Base-by-base conservation (phyloP, 305 asterid genomes). In the Salvia sclarea region DNA sequence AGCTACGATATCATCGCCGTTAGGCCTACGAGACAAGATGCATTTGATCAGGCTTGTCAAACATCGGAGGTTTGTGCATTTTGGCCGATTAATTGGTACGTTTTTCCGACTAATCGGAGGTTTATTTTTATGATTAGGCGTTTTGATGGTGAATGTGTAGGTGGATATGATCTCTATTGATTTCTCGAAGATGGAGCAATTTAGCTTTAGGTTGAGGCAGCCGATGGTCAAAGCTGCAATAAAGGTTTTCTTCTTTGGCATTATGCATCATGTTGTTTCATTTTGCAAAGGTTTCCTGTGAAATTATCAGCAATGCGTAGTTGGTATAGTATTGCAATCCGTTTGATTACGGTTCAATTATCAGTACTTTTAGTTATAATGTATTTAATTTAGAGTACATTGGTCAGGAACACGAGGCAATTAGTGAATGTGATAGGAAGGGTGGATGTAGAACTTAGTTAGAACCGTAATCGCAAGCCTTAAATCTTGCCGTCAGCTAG, bases 151-250 rank as follows among this genome's bases (percentile, higher is more conserved):
- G 67, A 70, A 64, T 50, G 43, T 74, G 64, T 40, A 94, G 95
- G 92, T 89, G 83, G 89, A 86, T 76, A 77, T 86, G 21, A 91
- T 94, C 71, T 77, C 95, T 14, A 82, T 91, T 81, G 99, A 89
- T 76, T 94, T 91, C 76, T 72, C 86, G 61, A 91, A 38, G 44
- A 38, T 38, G 44, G 44, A 38, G n/a, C 10, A 11, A 38, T 38
- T 38, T 12, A 38, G 44, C 44, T 38, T 94, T 57, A 81, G 92
- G 79, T 80, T 90, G 85, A 91, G 83, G 84, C 96, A 88, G 79
- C 78, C 80, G 8, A 79, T 86, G 88, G 84, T 91, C 69, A 82
- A 87, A 86, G 89, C 92, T 70, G 97, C 96, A 45, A 73, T 88
- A 40, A 75, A 91, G 97, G 96, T 94, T 28, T 55, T 56, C 52